Conservation (phyloP, 306 rosid species). For the Luffa aegyptiaca region DNA sequence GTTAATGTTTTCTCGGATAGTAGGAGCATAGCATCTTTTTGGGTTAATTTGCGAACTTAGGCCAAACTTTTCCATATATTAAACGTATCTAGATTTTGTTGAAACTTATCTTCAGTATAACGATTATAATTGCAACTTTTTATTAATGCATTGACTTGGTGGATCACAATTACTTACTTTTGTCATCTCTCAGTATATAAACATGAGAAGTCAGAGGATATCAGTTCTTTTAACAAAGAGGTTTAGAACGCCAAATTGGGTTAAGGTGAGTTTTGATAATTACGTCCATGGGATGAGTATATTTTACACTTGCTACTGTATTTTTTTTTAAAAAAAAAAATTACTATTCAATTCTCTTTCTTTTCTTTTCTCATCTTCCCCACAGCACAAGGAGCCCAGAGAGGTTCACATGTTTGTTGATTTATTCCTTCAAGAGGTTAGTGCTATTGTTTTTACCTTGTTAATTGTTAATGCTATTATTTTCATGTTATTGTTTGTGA, state of each 20-base stretch:
- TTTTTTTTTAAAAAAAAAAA: too few relatives aligned
- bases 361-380: slow-evolving; percentile 16
- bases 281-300: slow-evolving; percentile 3
- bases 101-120: background rate
- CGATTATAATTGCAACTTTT: background rate
- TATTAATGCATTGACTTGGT: background rate
- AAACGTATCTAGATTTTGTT: background rate
- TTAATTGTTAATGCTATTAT: background rate
- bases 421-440: slow-evolving; percentile 85
- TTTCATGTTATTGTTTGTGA: background rate
- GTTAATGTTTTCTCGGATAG: background rate
- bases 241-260: slow-evolving; percentile 86
- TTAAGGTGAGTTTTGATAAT: slow-evolving; percentile 47
- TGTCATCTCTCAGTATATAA: slow-evolving; percentile 53
- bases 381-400: slow-evolving; percentile 95
- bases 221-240: slow-evolving; percentile 80
- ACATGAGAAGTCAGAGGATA: slow-evolving; percentile 70
- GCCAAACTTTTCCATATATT: background rate
- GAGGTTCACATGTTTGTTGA: slow-evolving; percentile 97
- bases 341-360: slow-evolving; percentile 11
- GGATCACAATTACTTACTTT: background rate
- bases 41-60: background rate
- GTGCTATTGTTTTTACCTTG: slow-evolving; percentile 12
- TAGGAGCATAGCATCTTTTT: background rate
- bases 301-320: background rate